Base-by-base conservation (phyloP, 2,329 filamentous ascomycete species). In the Botrytis tulipae region DNA sequence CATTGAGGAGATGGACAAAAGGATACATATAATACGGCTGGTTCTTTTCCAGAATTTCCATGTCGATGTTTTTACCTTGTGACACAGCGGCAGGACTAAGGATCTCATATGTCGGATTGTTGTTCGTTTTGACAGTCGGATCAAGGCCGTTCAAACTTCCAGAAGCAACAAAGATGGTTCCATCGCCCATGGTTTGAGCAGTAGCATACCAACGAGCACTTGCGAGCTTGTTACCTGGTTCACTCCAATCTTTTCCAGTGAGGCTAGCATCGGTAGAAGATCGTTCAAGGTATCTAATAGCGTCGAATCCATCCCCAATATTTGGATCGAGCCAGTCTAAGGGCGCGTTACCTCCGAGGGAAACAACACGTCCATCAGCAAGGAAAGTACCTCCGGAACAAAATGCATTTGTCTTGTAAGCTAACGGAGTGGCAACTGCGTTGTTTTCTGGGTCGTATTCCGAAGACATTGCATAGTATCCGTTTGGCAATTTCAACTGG, bases 21-120 rank as follows among this genome's bases (percentile, higher is more conserved):
- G 88, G 88, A 78, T 90, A 90, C 87, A 89, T 89, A 81, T 88
- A 90, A 81, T 90, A 90, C 22, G 88, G 88, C 79, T 89, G 87
- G 76, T 87, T 88, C 78, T 85, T 85, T 72, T 82, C 83, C 37
- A 90, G 82, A 54, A 90, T 87, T 7, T 86, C 84, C 83, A 90
- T 84, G 14, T 81, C 80, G 61, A 85, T 83, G 77, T 83, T 88
- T 29, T 81, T 79, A 66, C 87, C 87, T 63, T 82, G 80, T 5
- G 84, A 83, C 61, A 84, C 79, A 73, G 86, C 88, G 60, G 84
- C 77, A 42, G 81, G 75, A 73, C 86, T 85, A n/a, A 90, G 81
- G 40, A 89, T 84, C 78, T 90, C 88, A 78, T 89, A 90, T 2
- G 88, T 90, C 4, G 88, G 88, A 78, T 90, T 90, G 82, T 90